These are phyloP conservation scores for Komagataella phaffii DNA, from an alignment of 805 yeast species.

Conservation along the genomic window DNA sequence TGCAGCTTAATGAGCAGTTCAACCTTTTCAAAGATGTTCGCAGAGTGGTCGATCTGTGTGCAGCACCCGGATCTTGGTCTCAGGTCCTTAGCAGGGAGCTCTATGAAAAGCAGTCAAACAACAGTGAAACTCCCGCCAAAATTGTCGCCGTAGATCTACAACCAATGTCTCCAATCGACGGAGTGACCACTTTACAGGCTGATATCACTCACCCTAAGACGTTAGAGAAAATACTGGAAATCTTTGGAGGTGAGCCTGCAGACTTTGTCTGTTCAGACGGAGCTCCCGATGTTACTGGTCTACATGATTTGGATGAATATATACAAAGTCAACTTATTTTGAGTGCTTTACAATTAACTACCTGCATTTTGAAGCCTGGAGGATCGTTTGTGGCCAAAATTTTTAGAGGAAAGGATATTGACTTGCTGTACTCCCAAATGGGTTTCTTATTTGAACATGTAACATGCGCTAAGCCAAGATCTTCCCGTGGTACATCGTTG, in stretches of 20 bases:
- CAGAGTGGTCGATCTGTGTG: slow-evolving; percentile 92
- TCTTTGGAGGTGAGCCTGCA: slow-evolving; percentile 86
- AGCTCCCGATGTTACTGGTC: slow-evolving; percentile 97
- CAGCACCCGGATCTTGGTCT: slow-evolving; percentile 98
- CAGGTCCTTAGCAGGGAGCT: slow-evolving; percentile 77
- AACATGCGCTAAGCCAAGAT: slow-evolving; percentile 91
- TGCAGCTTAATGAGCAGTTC: slow-evolving; percentile 86
- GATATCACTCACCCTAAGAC: slow-evolving; percentile 96
- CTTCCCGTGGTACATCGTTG: slow-evolving; percentile 87
- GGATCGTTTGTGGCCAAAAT: slow-evolving; percentile 95
- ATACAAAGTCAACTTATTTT: slow-evolving; percentile 89
- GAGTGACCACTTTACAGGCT: slow-evolving; percentile 85
- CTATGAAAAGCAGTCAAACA: slow-evolving; percentile 22
- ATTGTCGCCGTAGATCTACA: slow-evolving; percentile 93
- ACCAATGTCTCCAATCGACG: slow-evolving; percentile 93
- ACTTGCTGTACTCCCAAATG: slow-evolving; percentile 82
- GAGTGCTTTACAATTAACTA: slow-evolving; percentile 84
- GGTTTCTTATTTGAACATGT: slow-evolving; percentile 78
- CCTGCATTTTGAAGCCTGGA: slow-evolving; percentile 78
- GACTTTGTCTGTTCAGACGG: slow-evolving; percentile 96
- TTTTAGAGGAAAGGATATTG: slow-evolving; percentile 92
- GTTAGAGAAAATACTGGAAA: slow-evolving; percentile 53
- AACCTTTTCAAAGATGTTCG: slow-evolving; percentile 59
- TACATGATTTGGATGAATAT: slow-evolving; percentile 93
- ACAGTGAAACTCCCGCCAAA: slow-evolving; percentile 24